phyloP scores from a whole-genome alignment of 75 land plant species.

The Larix kaempferi region DNA sequence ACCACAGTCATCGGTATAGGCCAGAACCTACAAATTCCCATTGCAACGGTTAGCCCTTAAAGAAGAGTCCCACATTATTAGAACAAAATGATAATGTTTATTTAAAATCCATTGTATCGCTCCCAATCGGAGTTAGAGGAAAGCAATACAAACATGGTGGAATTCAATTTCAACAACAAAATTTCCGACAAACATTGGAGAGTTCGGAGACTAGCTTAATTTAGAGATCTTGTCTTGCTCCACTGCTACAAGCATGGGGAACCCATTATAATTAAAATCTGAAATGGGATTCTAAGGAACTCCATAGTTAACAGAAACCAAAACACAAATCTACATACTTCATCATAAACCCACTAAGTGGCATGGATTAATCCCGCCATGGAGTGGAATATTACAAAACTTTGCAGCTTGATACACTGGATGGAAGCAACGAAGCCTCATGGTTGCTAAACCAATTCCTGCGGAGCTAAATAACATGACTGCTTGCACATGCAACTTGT shows the following conservation, averaged over 20 bases:
- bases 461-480: too few relatives aligned
- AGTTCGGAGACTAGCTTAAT: slow-evolving; percentile 44
- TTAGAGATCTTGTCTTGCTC: slow-evolving; percentile 73
- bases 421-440: too few relatives aligned
- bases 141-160: slow-evolving; percentile 63
- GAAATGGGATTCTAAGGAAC: neutral
- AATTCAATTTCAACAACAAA: slow-evolving; percentile 76
- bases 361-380: neutral
- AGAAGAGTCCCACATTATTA: neutral
- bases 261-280: slow-evolving; percentile 1
- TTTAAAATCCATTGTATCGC: neutral
- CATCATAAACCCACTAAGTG: neutral
- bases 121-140: neutral
- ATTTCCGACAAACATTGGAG: slow-evolving; percentile 71
- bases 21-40: slow-evolving; percentile 59
- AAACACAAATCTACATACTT: neutral
- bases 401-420: neutral
- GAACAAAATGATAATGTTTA: neutral
- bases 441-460: too few relatives aligned
- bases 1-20: slow-evolving; percentile 74
- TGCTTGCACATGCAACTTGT: too few relatives aligned
- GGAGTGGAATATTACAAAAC: neutral
- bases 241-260: slow-evolving; percentile 64
- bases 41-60: neutral
- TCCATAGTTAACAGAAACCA: neutral